phyloP scores from a whole-genome alignment of 2,329 filamentous ascomycete genomes.

The Cladophialophora carrionii region DNA sequence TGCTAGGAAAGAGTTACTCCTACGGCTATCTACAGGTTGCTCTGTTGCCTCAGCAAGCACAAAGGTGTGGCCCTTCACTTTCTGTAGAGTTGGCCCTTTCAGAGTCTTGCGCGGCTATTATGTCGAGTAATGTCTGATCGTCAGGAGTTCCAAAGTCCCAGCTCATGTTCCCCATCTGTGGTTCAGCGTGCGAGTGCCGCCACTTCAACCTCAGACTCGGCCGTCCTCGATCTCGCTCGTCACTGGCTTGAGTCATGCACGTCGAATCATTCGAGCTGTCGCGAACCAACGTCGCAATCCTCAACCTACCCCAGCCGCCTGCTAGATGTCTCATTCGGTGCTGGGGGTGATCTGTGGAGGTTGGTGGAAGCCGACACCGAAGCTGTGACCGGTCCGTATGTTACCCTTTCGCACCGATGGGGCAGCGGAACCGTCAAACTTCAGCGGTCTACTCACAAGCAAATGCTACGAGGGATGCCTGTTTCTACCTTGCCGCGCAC shows the following conservation, averaged over 20 bases:
- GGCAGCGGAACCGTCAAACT: conserved; percentile 23
- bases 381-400: conserved; percentile 18
- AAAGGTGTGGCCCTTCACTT: conserved; percentile 15
- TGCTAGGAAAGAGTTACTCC: conserved; percentile 19
- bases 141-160: no score
- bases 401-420: conserved; percentile 30
- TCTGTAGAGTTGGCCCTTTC: no score
- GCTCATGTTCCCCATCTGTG: no score
- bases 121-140: no score
- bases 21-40: conserved; percentile 26
- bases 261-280: conserved; percentile 13
- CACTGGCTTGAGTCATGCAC: conserved; percentile 24
- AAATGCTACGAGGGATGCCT: conserved; percentile 22
- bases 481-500: conserved; percentile 33
- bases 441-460: conserved; percentile 13
- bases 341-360: conserved; percentile 6
- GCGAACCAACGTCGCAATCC: background rate
- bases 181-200: conserved; percentile 8
- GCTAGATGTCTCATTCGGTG: conserved; percentile 17
- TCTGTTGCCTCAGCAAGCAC: conserved; percentile 2
- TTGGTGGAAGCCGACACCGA: conserved; percentile 10
- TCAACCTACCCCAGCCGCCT: conserved; percentile 18
- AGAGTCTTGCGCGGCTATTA: no score
- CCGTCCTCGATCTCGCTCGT: conserved; percentile 20
- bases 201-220: conserved; percentile 16